phyloP scores from a whole-genome alignment of 2,329 filamentous ascomycete genomes.

The Alternaria triticina region DNA sequence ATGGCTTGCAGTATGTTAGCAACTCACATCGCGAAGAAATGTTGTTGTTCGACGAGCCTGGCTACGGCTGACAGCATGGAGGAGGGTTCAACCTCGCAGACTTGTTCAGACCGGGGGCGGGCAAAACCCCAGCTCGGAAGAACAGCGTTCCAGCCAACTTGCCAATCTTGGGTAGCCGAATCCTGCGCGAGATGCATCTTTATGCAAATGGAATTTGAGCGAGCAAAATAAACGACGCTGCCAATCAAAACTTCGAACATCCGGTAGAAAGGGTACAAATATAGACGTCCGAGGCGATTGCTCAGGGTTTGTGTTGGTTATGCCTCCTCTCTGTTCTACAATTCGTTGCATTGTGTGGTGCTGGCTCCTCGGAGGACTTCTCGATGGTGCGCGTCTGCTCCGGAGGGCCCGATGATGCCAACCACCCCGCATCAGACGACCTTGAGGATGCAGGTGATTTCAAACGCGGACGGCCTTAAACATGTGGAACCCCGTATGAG shows the following conservation, averaged over 20 bases:
- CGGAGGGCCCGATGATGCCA: not conserved
- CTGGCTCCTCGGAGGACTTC: not conserved
- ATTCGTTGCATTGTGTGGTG: not conserved
- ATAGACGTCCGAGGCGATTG: not conserved
- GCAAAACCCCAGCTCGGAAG: not conserved
- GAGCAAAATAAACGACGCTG: not conserved
- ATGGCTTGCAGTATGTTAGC: not conserved
- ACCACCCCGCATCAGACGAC: not conserved
- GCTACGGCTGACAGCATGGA: not conserved
- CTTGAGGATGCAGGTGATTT: not conserved
- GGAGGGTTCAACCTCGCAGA: not conserved
- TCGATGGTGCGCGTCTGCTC: not conserved
- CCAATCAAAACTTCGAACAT: not conserved
- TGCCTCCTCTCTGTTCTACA: not conserved
- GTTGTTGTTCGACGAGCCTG: not conserved
- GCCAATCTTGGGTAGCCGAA: constrained; percentile 4
- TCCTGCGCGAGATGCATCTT: constrained; percentile 3
- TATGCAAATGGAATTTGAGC: not conserved
- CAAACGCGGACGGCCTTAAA: not conserved
- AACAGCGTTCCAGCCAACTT: not conserved
- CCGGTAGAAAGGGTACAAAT: not conserved
- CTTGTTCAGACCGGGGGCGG: not conserved
- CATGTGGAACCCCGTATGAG: not conserved
- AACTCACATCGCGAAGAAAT: not conserved
- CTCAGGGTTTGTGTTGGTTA: not conserved